Evolutionary conservation across 768 basidiomycete genomes (phyloP).

Genomic region (Leccinellum luteum): DNA sequence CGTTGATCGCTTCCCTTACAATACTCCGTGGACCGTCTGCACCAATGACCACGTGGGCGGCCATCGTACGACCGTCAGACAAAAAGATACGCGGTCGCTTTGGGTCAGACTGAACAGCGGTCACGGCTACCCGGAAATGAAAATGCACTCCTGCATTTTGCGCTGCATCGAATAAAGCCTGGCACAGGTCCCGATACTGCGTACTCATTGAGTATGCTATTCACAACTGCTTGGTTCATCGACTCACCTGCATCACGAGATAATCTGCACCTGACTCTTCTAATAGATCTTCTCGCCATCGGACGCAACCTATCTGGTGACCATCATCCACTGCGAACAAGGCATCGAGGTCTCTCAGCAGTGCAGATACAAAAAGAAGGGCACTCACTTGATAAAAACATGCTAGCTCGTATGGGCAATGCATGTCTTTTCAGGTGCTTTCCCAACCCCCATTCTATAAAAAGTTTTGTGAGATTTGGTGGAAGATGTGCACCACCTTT

Average conservation of each 20-base stretch:
- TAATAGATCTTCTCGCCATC: conserved; percentile 49
- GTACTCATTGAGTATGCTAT: conserved; percentile 1
- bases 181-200: conserved; percentile 55
- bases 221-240: background rate
- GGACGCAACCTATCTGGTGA: conserved; percentile 43
- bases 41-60: conserved; percentile 56
- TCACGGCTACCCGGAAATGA: conserved; percentile 42
- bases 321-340: conserved; percentile 41
- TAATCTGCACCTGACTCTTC: conserved; percentile 54
- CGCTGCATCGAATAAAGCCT: conserved; percentile 48
- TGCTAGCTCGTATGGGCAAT: conserved; percentile 22
- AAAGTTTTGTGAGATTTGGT: conserved; percentile 58
- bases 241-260: conserved; percentile 46
- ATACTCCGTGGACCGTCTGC: conserved; percentile 59
- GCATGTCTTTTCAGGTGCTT: conserved; percentile 41
- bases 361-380: background rate
- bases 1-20: conserved; percentile 35
- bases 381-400: conserved; percentile 24
- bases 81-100: conserved; percentile 31
- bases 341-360: background rate
- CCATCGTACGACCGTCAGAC: conserved; percentile 43
- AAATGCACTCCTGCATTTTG: conserved; percentile 49
- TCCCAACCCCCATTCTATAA: conserved; percentile 55
- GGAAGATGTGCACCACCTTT: conserved; percentile 47
- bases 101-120: conserved; percentile 31